Evolutionary conservation across 2,329 filamentous ascomycete genomes (phyloP).

Genomic region (Epichloe gansuensis): DNA sequence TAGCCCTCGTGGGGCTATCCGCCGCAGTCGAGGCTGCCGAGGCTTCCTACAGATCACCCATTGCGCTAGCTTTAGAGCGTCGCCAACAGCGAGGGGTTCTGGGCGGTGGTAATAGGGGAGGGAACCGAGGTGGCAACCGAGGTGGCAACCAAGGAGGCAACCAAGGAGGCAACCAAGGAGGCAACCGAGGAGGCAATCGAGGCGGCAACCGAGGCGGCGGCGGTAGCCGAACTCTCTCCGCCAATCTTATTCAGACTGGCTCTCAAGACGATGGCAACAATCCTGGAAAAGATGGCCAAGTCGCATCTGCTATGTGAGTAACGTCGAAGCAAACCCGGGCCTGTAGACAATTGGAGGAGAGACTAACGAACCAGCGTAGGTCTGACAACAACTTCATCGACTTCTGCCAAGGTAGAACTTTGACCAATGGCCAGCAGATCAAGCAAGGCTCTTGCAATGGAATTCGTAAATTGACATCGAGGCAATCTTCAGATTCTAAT

Average conservation of each 20-base stretch:
- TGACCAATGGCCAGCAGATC: constrained; percentile 49
- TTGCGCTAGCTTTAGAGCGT: constrained; percentile 24
- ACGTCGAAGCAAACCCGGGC: neutral
- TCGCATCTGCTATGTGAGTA: constrained; percentile 38
- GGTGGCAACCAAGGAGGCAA: neutral
- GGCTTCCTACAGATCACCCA: constrained; percentile 25
- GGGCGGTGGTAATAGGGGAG: neutral
- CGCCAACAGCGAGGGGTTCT: constrained; percentile 21
- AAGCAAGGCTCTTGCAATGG: constrained; percentile 50
- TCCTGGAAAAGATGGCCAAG: constrained; percentile 32
- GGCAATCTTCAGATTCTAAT: neutral
- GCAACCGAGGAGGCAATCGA: constrained; percentile 3
- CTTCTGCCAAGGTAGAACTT: constrained; percentile 39
- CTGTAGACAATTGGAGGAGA: neutral
- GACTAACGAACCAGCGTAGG: constrained; percentile 18
- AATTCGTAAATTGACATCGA: constrained; percentile 29
- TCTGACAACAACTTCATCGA: constrained; percentile 51
- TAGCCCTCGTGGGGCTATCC: constrained; percentile 32
- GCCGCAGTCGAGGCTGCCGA: constrained; percentile 28
- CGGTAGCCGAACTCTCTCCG: constrained; percentile 22
- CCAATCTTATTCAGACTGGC: constrained; percentile 35
- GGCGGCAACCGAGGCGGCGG: constrained; percentile 1
- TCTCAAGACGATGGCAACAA: constrained; percentile 36
- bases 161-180: constrained; percentile 1
- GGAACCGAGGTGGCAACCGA: neutral